Evolutionary conservation across 2,329 filamentous ascomycete species (phyloP), one percentile per base, ranked within the genome.

Genomic region (Botrytis cinerea): DNA sequence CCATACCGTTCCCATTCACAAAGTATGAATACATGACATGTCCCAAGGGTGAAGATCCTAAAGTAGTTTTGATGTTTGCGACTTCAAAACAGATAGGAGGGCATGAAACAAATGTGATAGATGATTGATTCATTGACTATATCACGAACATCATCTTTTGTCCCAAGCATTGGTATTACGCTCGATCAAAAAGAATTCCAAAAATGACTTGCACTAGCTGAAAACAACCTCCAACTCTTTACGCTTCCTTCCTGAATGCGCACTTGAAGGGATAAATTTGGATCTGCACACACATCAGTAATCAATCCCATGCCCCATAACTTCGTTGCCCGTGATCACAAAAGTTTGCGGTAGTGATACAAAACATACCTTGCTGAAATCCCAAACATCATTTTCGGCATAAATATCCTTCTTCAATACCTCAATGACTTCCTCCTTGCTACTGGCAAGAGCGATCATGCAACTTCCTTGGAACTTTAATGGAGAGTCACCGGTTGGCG

Each of bases 321-420:
- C 22, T 43, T 51, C 6, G 62, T 57, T 22, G 8, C 28, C 4
- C 51, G 28, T 38, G 10, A 45, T n/a, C 38, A 16, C n/a, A 18
- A 69, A 16, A 10, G 3, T 57, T 43, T 32, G 48, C 35, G 48
- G 45, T n/a, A 57, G 35, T 32, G 38, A 38, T 60, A 28, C 22
- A 54, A n/a, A 62, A 74, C 77, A 71, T 72, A 89, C 89, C 78
- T 92, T 92, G 51, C 90, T 87, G 74, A 92, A 80, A 84, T 97
- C 93, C 94, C 94, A 97, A 14, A 97, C 94, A 0, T 90, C 93
- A 61, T 83, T 86, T 74, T 83, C 86, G 16, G 86, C 85, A 83
- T 97, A 97, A 16, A 94, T 84, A 83, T 97, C 94, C 67, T 88
- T 86, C 81, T 87, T 88, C 64, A 97, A 81, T 70, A 87, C 80